These are phyloP conservation scores for Terana coerulea DNA, from an alignment of 768 basidiomycete genomes.

Conservation along the genomic window DNA sequence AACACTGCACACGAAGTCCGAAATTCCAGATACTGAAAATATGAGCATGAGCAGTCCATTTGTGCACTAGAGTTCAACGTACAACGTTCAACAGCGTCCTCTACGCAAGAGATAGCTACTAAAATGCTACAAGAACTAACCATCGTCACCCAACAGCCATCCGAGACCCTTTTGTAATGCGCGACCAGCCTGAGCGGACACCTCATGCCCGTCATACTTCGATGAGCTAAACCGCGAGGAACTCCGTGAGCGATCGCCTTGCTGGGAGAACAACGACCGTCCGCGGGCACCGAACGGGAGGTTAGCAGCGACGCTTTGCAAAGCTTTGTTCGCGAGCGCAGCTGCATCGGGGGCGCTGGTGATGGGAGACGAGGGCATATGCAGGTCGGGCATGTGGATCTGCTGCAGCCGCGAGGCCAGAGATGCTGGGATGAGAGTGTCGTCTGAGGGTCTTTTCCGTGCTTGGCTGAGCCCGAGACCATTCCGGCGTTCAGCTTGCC, in stretches of 20 bases:
- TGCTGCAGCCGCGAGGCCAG: constrained; percentile 60
- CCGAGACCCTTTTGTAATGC: constrained; percentile 89
- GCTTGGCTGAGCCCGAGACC: constrained; percentile 9
- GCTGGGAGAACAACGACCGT: constrained; percentile 20
- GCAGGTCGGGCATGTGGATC: constrained; percentile 45
- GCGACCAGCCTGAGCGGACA: constrained; percentile 70
- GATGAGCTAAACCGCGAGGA: constrained; percentile 24
- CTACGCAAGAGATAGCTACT: no score
- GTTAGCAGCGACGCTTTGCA: constrained; percentile 71
- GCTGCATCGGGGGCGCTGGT: constrained; percentile 75
- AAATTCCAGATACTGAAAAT: no score
- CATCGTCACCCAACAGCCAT: constrained; percentile 89
- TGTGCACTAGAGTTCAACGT: no score
- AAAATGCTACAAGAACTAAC: constrained; percentile 3
- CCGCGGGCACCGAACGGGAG: constrained; percentile 58
- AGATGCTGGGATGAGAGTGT: constrained; percentile 28
- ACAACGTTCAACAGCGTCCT: no score
- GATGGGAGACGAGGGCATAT: constrained; percentile 65
- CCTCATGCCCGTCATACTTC: constrained; percentile 50
- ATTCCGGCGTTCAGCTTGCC: constrained; percentile 28
- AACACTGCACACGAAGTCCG: no score
- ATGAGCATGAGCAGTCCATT: no score
- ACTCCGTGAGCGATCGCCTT: constrained; percentile 27
- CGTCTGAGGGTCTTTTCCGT: not conserved
- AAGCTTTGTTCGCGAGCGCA: constrained; percentile 74